Conservation (phyloP, 1,284 basidiomycete genomes). For the Amylostereum areolatum region DNA sequence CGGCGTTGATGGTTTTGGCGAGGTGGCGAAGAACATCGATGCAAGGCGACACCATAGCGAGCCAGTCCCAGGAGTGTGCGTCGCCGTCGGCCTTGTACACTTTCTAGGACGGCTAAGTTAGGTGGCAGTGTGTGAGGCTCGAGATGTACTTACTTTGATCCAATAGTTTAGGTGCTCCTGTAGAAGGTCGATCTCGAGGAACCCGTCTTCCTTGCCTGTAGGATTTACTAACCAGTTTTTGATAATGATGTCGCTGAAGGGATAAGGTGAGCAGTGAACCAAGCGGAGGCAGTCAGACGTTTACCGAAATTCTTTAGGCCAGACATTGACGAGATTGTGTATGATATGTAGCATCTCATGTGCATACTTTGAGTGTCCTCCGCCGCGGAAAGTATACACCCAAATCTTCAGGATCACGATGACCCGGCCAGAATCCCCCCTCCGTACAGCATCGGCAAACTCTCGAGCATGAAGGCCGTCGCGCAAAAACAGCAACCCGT, state of each 20-base stretch:
- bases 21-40: conserved; percentile 16
- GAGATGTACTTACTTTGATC: conserved; percentile 22
- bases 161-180: conserved; percentile 38
- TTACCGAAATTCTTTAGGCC: conserved; percentile 22
- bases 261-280: background rate
- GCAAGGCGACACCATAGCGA: conserved; percentile 29
- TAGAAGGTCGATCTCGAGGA: conserved; percentile 30
- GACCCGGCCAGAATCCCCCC: conserved; percentile 29
- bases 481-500: conserved; percentile 27
- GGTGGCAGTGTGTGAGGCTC: background rate
- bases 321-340: conserved; percentile 31
- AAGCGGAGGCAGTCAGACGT: background rate
- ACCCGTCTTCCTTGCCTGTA: conserved; percentile 24
- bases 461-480: conserved; percentile 29
- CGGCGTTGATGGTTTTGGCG: conserved; percentile 22
- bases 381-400: conserved; percentile 26
- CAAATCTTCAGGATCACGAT: conserved; percentile 27
- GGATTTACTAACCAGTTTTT: conserved; percentile 36
- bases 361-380: conserved; percentile 32
- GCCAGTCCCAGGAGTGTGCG: conserved; percentile 35
- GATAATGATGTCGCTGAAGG: conserved; percentile 22
- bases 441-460: conserved; percentile 28
- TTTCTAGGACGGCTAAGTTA: background rate
- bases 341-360: conserved; percentile 32
- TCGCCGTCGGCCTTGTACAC: conserved; percentile 20